phyloP scores from a whole-genome alignment of 805 yeast species.

The Lipomyces lipofer region DNA sequence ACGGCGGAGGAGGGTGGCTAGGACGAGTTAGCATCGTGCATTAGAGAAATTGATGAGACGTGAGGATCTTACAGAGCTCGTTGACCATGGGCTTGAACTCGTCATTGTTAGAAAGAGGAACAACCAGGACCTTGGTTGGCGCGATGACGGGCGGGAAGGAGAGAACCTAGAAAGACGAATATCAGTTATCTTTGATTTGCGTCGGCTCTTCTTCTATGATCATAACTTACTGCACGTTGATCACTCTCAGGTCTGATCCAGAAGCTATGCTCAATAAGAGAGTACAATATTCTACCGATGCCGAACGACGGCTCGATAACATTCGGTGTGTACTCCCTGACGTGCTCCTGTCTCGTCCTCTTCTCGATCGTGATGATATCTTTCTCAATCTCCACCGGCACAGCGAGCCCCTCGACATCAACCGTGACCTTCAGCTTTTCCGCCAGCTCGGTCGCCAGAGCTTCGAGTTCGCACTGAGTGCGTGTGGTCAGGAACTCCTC shows the following conservation, averaged over 20 bases:
- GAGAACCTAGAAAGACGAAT: too few relatives aligned
- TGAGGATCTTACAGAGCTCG: conserved; percentile 64
- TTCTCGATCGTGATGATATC: conserved; percentile 73
- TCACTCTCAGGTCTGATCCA: conserved; percentile 92
- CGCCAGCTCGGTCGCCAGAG: conserved; percentile 66
- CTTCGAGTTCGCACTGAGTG: conserved; percentile 83
- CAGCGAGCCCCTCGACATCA: conserved; percentile 61
- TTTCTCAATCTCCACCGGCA: conserved; percentile 67
- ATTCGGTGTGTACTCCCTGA: conserved; percentile 93
- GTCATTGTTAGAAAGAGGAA: conserved; percentile 85
- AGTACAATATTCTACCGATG: conserved; percentile 94
- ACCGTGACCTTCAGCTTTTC: conserved; percentile 64
- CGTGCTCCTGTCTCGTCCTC: conserved; percentile 79
- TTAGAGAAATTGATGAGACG: too few relatives aligned
- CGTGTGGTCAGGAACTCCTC: conserved; percentile 74
- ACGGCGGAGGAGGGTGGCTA: conserved; percentile 69
- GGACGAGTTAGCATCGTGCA: too few relatives aligned
- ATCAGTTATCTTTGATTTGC: too few relatives aligned
- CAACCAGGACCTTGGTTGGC: conserved; percentile 94
- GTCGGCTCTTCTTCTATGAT: too few relatives aligned
- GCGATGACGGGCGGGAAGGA: conserved; percentile 95
- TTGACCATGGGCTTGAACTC: conserved; percentile 74
- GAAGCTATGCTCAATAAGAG: conserved; percentile 90
- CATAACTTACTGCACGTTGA: conserved; percentile 84
- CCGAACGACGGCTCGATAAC: conserved; percentile 99